A percentile compares a stretch with the other conserved stretches of the same genome.
Conservation (phyloP, 805 yeast genomes). For the Metschnikowia picachoensis region DNA sequence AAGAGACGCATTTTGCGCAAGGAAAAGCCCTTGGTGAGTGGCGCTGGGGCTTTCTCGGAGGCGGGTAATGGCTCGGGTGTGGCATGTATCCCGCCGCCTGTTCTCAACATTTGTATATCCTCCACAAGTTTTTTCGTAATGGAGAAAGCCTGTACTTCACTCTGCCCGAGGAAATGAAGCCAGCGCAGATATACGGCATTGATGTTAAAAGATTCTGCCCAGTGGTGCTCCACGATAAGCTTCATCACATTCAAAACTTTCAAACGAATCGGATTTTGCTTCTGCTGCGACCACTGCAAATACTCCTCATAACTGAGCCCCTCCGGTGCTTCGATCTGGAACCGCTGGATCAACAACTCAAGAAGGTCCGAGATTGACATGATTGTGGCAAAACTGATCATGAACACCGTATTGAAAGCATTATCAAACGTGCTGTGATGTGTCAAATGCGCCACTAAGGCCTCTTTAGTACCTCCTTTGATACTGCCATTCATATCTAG, state of each 20-base stretch:
- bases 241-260: conserved; percentile 67
- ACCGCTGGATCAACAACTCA: conserved; percentile 57
- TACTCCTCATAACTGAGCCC: conserved; percentile 82
- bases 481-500: conserved; percentile 68
- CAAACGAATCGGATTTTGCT: conserved; percentile 61
- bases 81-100: conserved; percentile 23
- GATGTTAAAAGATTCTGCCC: conserved; percentile 61
- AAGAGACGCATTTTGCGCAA: conserved; percentile 45
- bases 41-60: conserved; percentile 41
- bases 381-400: conserved; percentile 74
- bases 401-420: conserved; percentile 62
- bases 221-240: conserved; percentile 61
- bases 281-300: conserved; percentile 68
- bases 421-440: conserved; percentile 64
- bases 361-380: conserved; percentile 63
- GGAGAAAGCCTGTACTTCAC: conserved; percentile 24
- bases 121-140: conserved; percentile 27
- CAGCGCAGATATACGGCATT: conserved; percentile 36
- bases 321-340: conserved; percentile 76
- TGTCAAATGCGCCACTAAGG: conserved; percentile 75
- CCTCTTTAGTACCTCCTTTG: conserved; percentile 80
- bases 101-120: conserved; percentile 23
- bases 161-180: conserved; percentile 25
- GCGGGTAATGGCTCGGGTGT: conserved; percentile 24
- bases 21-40: conserved; percentile 33